Percentiles rank a stretch among this genome's conserved stretches.
Conservation (phyloP, 2,329 filamentous ascomycete species). For the Amylocarpus encephaloides region DNA sequence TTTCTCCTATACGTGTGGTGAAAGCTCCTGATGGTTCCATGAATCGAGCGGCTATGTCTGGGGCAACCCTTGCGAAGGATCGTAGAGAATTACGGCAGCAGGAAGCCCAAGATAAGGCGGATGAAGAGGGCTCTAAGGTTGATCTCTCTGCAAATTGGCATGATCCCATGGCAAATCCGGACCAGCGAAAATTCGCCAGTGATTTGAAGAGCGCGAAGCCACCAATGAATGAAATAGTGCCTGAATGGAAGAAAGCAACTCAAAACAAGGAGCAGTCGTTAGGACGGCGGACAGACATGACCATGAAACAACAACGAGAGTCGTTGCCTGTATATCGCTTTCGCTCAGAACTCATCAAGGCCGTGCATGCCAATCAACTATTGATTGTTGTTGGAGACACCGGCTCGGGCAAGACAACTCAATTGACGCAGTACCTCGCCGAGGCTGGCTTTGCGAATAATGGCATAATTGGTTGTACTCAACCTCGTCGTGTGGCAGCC, state of each 20-base stretch:
- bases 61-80: constrained; percentile 82
- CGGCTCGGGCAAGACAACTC: constrained; percentile 94
- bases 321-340: constrained; percentile 85
- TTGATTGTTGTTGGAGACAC: constrained; percentile 96
- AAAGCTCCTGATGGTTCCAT: constrained; percentile 98
- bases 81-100: constrained; percentile 82
- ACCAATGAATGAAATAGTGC: constrained; percentile 60
- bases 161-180: constrained; percentile 86
- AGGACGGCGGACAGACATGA: constrained; percentile 82
- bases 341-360: constrained; percentile 78
- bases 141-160: constrained; percentile 91
- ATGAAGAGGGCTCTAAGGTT: constrained; percentile 68
- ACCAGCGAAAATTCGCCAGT: constrained; percentile 81
- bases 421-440: constrained; percentile 89
- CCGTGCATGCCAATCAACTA: constrained; percentile 80
- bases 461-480: constrained; percentile 91
- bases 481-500: constrained; percentile 91
- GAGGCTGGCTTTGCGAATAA: constrained; percentile 84
- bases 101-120: constrained; percentile 71
- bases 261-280: constrained; percentile 73
- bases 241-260: constrained; percentile 87
- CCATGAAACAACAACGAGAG: constrained; percentile 92
- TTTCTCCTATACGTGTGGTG: constrained; percentile 92
- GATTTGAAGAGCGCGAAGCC: constrained; percentile 67
- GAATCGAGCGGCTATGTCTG: constrained; percentile 92